These are phyloP conservation scores for Saturnispora halmiae DNA, from an alignment of 805 yeast genomes.

Conservation along the genomic window DNA sequence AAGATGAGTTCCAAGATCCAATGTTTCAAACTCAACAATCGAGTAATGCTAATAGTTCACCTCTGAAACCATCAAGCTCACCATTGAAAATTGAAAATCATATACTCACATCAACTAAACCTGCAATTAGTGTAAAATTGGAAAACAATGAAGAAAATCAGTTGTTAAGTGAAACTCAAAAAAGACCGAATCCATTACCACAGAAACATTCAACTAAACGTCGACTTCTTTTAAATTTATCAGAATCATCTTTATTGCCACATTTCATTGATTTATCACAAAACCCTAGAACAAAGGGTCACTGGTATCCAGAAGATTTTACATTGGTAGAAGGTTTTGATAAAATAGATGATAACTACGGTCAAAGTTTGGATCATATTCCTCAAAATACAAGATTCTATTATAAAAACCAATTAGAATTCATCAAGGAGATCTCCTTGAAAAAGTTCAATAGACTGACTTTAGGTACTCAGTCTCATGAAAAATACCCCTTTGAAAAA, in stretches of 20 bases:
- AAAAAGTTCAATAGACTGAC: slow-evolving; percentile 20
- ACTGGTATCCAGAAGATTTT: slow-evolving; percentile 33
- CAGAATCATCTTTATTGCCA: too few species aligned
- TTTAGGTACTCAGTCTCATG: background rate
- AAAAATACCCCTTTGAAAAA: background rate
- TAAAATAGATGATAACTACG: slow-evolving; percentile 5
- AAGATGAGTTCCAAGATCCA: background rate
- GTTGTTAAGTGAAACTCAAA: too few species aligned
- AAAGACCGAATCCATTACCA: background rate
- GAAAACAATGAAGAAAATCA: too few species aligned
- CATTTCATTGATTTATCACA: slow-evolving; percentile 23
- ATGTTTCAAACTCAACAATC: background rate
- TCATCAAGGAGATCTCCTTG: slow-evolving; percentile 17
- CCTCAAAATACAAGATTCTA: slow-evolving; percentile 17
- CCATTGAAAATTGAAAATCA: background rate
- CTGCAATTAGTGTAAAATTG: background rate
- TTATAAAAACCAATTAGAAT: slow-evolving; percentile 17
- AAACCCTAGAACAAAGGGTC: slow-evolving; percentile 21
- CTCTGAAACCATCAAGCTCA: background rate
- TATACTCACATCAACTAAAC: background rate
- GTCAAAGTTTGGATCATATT: slow-evolving; percentile 2
- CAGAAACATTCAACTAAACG: background rate
- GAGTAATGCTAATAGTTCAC: background rate
- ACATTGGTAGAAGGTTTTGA: slow-evolving; percentile 23
- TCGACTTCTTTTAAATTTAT: background rate